These are phyloP conservation scores for Monilinia polystroma DNA, from an alignment of 2,329 filamentous ascomycete genomes.

Conservation along the genomic window DNA sequence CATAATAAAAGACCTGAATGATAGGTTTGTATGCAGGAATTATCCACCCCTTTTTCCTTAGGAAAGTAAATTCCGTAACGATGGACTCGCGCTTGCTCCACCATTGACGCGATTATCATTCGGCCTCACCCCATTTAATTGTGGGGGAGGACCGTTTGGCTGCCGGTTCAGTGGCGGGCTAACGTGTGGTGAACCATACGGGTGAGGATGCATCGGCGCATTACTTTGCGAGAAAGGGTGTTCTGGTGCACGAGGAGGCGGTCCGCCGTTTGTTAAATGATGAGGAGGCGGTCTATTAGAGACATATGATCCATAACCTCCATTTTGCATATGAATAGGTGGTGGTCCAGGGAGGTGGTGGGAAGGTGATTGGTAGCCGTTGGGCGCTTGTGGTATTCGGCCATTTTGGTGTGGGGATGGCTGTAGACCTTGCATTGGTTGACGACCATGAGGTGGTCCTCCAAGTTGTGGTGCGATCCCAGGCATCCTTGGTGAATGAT, in stretches of 20 bases:
- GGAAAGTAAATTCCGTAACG: constrained; percentile 70
- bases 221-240: constrained; percentile 49
- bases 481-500: constrained; percentile 34
- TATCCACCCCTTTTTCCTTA: constrained; percentile 40
- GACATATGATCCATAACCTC: constrained; percentile 35
- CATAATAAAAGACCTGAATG: neutral
- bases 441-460: constrained; percentile 31
- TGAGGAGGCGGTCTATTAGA: constrained; percentile 40
- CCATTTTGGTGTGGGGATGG: constrained; percentile 48
- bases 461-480: constrained; percentile 36
- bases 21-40: neutral
- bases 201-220: constrained; percentile 47
- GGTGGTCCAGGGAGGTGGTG: constrained; percentile 31
- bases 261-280: constrained; percentile 41
- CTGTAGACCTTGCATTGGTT: constrained; percentile 36
- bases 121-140: constrained; percentile 38
- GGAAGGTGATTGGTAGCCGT: constrained; percentile 44
- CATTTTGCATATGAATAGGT: constrained; percentile 35
- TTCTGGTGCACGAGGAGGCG: constrained; percentile 47
- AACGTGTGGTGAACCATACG: constrained; percentile 36
- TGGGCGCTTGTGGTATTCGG: constrained; percentile 46
- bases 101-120: constrained; percentile 50
- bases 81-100: constrained; percentile 76
- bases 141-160: constrained; percentile 32
- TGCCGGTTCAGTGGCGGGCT: constrained; percentile 38